These are phyloP conservation scores for Verbascum thapsus DNA, from an alignment of 257 asterid genomes.

Conservation along the genomic window DNA sequence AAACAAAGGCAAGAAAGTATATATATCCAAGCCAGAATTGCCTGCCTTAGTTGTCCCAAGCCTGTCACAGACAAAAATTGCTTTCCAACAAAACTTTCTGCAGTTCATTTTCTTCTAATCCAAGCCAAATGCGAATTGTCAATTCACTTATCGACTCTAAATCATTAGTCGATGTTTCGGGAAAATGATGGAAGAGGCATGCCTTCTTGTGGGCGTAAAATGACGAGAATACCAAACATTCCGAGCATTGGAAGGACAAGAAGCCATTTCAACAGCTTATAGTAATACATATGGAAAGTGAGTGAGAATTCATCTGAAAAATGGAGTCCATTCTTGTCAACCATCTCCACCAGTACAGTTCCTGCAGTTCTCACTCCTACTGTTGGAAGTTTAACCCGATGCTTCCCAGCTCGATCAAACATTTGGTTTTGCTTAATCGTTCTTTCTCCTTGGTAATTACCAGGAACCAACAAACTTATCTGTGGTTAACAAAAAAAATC, in stretches of 20 bases:
- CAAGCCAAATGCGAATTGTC: constrained; percentile 12
- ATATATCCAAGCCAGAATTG: constrained; percentile 19
- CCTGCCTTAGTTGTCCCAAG: constrained; percentile 14
- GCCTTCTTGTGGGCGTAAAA: constrained; percentile 89
- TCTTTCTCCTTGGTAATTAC: constrained; percentile 97
- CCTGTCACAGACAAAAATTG: constrained; percentile 3
- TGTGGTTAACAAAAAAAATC: constrained; percentile 28
- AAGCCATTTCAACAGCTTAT: constrained; percentile 91
- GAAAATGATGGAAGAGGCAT: constrained; percentile 97
- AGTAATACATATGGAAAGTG: constrained; percentile 89
- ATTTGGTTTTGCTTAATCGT: constrained; percentile 71
- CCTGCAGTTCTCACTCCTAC: constrained; percentile 91
- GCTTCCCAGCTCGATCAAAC: constrained; percentile 62
- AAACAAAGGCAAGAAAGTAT: not conserved
- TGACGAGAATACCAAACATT: constrained; percentile 86
- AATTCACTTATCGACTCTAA: constrained; percentile 22
- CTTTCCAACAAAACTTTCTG: constrained; percentile 26
- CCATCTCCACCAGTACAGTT: constrained; percentile 93
- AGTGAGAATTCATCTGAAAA: constrained; percentile 91
- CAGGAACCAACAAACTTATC: constrained; percentile 96
- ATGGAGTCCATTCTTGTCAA: constrained; percentile 84
- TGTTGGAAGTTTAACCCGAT: constrained; percentile 77
- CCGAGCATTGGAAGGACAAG: constrained; percentile 97
- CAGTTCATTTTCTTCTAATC: constrained; percentile 16
- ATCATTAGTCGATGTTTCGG: constrained; percentile 81